A percentile compares a stretch with the other conserved stretches of the same genome.
phyloP scores from a whole-genome alignment of 2,329 filamentous ascomycete species.

The Sclerotinia subarctica region DNA sequence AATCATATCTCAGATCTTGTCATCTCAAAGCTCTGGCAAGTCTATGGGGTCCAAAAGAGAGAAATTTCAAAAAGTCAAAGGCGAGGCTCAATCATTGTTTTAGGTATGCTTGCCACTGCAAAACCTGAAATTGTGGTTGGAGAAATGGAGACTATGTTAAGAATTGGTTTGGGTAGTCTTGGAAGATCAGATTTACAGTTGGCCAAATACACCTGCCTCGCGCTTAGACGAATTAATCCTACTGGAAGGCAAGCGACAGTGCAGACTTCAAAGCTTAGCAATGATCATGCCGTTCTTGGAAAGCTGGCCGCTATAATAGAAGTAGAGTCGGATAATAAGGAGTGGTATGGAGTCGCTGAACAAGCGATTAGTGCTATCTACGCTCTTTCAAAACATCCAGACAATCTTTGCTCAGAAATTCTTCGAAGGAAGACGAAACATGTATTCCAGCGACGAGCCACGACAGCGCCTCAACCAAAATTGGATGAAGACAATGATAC shows the following conservation, averaged over 20 bases:
- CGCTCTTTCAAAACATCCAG: constrained; percentile 86
- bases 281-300: constrained; percentile 83
- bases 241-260: constrained; percentile 67
- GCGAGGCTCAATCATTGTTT: constrained; percentile 88
- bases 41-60: constrained; percentile 89
- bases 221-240: constrained; percentile 85
- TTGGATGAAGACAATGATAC: constrained; percentile 22
- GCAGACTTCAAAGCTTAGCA: constrained; percentile 75
- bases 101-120: constrained; percentile 93
- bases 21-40: constrained; percentile 91
- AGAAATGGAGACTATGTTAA: constrained; percentile 91
- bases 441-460: constrained; percentile 57
- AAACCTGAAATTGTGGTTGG: constrained; percentile 89
- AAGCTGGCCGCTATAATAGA: constrained; percentile 83
- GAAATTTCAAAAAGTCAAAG: constrained; percentile 91
- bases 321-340: constrained; percentile 82
- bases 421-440: constrained; percentile 80
- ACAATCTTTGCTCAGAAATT: constrained; percentile 87
- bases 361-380: constrained; percentile 97
- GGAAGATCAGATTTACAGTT: constrained; percentile 81
- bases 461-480: constrained; percentile 21
- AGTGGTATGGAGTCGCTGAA: constrained; percentile 95
- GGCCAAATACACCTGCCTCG: constrained; percentile 93
- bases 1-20: constrained; percentile 83
- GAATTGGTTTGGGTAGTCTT: constrained; percentile 78